These are phyloP conservation scores for Talaromyces sp. DNA, from an alignment of 2,329 filamentous ascomycete genomes.

Conservation along the genomic window DNA sequence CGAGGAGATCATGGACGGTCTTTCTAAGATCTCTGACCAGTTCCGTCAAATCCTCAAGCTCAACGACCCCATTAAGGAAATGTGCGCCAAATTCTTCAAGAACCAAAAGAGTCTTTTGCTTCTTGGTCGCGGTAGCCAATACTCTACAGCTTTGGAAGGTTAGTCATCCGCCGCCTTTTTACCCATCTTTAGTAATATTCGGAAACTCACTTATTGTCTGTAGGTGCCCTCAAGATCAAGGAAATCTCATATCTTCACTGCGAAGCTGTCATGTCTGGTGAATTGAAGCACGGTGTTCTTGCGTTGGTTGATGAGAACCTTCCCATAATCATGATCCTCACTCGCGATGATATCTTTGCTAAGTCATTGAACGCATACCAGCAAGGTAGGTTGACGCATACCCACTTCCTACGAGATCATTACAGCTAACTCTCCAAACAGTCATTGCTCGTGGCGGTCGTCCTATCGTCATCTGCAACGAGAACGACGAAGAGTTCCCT, in stretches of 20 bases:
- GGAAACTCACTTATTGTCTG: conserved; percentile 2
- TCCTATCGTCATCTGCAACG: conserved; percentile 98
- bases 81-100: conserved; percentile 90
- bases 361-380: conserved; percentile 99
- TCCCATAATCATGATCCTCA: conserved; percentile 99
- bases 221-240: conserved; percentile 94
- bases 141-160: conserved; percentile 87
- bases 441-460: conserved; percentile 94
- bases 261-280: conserved; percentile 99
- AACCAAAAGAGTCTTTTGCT: conserved; percentile 94
- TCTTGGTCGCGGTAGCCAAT: conserved; percentile 91
- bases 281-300: conserved; percentile 97
- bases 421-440: conserved; percentile 38
- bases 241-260: conserved; percentile 99
- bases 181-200: conserved; percentile 16
- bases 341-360: conserved; percentile 90
- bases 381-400: conserved; percentile 61
- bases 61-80: conserved; percentile 88
- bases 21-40: conserved; percentile 81
- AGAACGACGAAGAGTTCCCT: conserved; percentile 82
- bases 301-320: conserved; percentile 97
- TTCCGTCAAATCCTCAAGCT: conserved; percentile 89
- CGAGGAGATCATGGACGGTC: conserved; percentile 93
- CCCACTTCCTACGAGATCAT: neutral
- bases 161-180: conserved; percentile 20